A percentile compares a stretch with the other conserved stretches of the same genome.
phyloP scores from a whole-genome alignment of 2,329 filamentous ascomycete species.

The Ophiostoma sp. region DNA sequence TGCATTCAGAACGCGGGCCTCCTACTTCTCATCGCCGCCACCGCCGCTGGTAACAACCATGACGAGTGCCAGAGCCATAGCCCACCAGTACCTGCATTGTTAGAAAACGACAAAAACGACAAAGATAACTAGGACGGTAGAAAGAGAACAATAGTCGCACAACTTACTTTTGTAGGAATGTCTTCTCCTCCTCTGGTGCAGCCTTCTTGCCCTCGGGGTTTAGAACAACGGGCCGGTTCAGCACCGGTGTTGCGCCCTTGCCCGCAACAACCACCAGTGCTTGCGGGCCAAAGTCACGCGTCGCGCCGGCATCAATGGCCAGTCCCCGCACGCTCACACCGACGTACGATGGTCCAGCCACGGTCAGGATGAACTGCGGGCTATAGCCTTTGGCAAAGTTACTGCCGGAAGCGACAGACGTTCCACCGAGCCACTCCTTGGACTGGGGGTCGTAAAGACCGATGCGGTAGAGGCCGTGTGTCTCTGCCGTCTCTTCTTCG shows the following conservation, averaged over 20 bases:
- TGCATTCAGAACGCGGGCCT: neutral
- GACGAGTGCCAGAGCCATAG: constrained; percentile 50
- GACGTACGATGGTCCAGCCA: constrained; percentile 42
- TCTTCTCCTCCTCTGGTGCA: constrained; percentile 53
- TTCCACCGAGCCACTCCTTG: constrained; percentile 48
- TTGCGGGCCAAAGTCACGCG: constrained; percentile 60
- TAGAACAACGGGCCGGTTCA: constrained; percentile 61
- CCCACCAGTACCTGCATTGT: constrained; percentile 59
- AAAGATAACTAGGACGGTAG: neutral
- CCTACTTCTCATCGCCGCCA: constrained; percentile 37
- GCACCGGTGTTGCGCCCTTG: constrained; percentile 50
- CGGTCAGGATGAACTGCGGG: constrained; percentile 50
- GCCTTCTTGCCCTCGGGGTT: constrained; percentile 55
- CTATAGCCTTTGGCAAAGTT: constrained; percentile 59
- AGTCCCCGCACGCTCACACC: constrained; percentile 53
- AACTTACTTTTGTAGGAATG: constrained; percentile 56
- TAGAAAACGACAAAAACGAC: neutral
- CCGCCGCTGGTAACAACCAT: constrained; percentile 51
- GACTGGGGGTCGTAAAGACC: constrained; percentile 51
- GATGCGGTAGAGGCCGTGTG: constrained; percentile 49
- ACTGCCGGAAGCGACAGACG: constrained; percentile 49
- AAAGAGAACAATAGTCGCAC: no score
- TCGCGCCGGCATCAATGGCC: constrained; percentile 57
- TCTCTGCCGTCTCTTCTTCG: constrained; percentile 36
- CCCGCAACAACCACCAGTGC: constrained; percentile 46